Evolutionary conservation across 2,329 filamentous ascomycete species (phyloP), one percentile per base, ranked within the genome.

Genomic region (Fonsecaea multimorphosa): DNA sequence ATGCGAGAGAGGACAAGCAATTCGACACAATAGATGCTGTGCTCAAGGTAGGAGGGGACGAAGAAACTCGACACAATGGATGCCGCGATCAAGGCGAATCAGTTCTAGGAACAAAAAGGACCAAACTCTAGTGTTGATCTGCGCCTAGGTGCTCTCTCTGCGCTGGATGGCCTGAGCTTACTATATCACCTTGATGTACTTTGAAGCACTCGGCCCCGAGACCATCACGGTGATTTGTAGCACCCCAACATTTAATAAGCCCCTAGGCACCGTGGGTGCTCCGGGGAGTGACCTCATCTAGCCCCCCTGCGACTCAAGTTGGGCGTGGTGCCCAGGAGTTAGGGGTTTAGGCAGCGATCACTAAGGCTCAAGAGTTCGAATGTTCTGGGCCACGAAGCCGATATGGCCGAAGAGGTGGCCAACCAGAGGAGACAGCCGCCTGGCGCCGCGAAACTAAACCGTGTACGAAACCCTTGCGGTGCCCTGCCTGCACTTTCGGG

Each of bases 361-460:
- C 29, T 53, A 53, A 53, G 49, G 49, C 32, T n/a, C 14, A 52
- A 44, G 36, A 16, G 22, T 27, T 49, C 24, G 56, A 60, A 60
- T 51, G 58, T 60, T 60, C 58, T 60, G 58, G 58, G 56, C 56
- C 40, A 22, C 38, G 40, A 16, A 58, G 56, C 58, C 58, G 58
- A 60, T 52, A 60, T 60, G 58, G 58, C 46, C 58, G 58, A 36
- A 52, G n/a, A 9, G 16, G 46, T 36, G 46, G 24, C 58, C 58
- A 60, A 60, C 58, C 58, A 60, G 44, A 52, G 19, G 11, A 49
- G 38, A 12, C 38, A 44, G n/a, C 38, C 22, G 44, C 44, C 44
- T 24, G 44, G 44, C 38, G 38, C 38, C 38, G 44, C 44, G 19
- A 49, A 49, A 49, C 44, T 49, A 49, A 11, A 24, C 44, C 44